Evolutionary conservation across 2,329 filamentous ascomycete genomes (phyloP).

Genomic region (Plenodomus tracheiphilus): DNA sequence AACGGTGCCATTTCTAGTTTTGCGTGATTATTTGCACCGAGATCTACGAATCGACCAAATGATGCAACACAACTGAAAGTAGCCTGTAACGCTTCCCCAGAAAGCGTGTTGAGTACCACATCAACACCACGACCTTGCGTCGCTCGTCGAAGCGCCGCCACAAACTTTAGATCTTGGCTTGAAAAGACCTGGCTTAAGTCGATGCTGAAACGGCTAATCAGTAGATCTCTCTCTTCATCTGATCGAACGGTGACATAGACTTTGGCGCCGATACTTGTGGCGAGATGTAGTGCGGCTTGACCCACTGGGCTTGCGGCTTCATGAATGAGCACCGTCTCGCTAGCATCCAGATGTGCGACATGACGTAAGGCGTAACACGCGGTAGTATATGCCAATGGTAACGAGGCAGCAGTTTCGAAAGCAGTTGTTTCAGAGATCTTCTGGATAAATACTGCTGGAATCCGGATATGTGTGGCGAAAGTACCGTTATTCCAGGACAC

Average conservation of each 20-base stretch:
- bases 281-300: constrained; percentile 14
- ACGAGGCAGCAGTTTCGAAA: constrained; percentile 20
- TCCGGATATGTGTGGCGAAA: constrained; percentile 7
- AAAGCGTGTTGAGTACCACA: constrained; percentile 31
- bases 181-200: constrained; percentile 29
- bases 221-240: constrained; percentile 10
- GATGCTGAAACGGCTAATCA: constrained; percentile 10
- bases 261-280: constrained; percentile 19
- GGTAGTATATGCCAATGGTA: constrained; percentile 21
- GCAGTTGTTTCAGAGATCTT: constrained; percentile 11
- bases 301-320: constrained; percentile 17
- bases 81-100: constrained; percentile 34
- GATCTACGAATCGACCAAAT: constrained; percentile 24
- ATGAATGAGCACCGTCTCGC: constrained; percentile 35
- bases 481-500: constrained; percentile 4
- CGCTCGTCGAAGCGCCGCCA: constrained; percentile 5
- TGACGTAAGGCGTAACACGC: constrained; percentile 18
- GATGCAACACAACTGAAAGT: constrained; percentile 52
- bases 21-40: constrained; percentile 6
- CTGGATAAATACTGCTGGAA: constrained; percentile 3
- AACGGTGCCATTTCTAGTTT: constrained; percentile 27
- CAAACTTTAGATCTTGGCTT: constrained; percentile 26
- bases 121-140: constrained; percentile 35
- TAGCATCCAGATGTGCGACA: constrained; percentile 11
- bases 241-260: constrained; percentile 30